Evolutionary conservation across 176 grass and related monocot species (phyloP).

Genomic region (Carex pumila): DNA sequence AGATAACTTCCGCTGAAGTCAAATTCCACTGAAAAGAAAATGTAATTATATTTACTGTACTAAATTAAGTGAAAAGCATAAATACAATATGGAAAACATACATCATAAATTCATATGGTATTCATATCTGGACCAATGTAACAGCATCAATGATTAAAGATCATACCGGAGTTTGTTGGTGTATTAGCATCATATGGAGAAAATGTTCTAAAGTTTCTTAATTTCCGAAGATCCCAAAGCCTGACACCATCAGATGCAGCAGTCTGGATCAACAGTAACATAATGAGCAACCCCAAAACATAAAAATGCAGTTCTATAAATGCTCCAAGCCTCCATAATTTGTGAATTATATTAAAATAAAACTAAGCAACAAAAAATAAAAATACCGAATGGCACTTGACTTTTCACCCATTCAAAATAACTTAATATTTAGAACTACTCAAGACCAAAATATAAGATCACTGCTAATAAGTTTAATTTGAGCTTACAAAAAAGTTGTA

Average conservation of each 20-base stretch:
- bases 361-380: background rate
- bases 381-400: conserved; percentile 25
- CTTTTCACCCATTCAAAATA: background rate
- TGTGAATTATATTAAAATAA: background rate
- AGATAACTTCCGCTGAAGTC: conserved; percentile 95
- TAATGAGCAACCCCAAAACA: background rate
- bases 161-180: conserved; percentile 85
- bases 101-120: background rate
- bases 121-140: background rate
- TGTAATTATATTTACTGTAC: background rate
- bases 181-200: conserved; percentile 80
- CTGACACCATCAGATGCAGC: conserved; percentile 95
- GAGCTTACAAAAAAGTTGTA: background rate
- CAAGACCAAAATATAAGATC: background rate
- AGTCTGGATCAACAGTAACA: conserved; percentile 42
- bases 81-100: background rate
- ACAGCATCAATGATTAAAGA: background rate
- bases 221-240: conserved; percentile 99
- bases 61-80: background rate
- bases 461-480: background rate
- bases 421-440: background rate
- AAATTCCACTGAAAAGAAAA: conserved; percentile 79
- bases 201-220: conserved; percentile 96
- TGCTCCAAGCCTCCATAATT: background rate
- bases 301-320: background rate